These are phyloP conservation scores for Nemania bipapillata DNA, from an alignment of 2,329 filamentous ascomycete genomes.

Conservation along the genomic window DNA sequence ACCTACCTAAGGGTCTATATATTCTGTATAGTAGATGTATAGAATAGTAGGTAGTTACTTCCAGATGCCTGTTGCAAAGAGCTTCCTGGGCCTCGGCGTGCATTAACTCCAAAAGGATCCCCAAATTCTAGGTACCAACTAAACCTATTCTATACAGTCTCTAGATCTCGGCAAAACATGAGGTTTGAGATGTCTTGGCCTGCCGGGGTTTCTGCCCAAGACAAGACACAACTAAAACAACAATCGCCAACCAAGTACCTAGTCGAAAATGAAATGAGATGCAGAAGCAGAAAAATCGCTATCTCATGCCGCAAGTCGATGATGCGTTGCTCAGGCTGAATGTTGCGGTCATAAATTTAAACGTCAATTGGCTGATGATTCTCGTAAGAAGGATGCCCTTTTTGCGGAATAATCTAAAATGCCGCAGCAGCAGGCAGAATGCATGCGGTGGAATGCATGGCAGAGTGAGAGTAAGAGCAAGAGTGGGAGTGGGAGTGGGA, in stretches of 20 bases:
- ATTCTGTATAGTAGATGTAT: too few species aligned
- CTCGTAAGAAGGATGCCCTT: not conserved
- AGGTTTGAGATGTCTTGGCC: not conserved
- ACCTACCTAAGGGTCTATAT: too few species aligned
- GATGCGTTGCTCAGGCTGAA: slow-evolving; percentile 13
- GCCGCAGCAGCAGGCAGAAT: slow-evolving; percentile 8
- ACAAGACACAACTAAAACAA: not conserved
- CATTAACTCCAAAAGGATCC: too few species aligned
- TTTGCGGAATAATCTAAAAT: slow-evolving; percentile 11
- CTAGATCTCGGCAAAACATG: not conserved
- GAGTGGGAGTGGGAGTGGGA: not conserved
- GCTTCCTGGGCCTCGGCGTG: not conserved
- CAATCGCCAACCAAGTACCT: too few species aligned
- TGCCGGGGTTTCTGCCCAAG: not conserved
- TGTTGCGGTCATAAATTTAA: not conserved
- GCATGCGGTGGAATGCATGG: too few species aligned
- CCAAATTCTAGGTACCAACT: too few species aligned
- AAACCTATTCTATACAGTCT: too few species aligned
- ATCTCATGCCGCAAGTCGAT: slow-evolving; percentile 8
- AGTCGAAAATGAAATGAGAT: not conserved
- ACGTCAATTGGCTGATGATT: not conserved
- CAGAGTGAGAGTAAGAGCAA: not conserved
- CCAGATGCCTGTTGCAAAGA: not conserved
- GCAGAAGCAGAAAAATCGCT: not conserved
- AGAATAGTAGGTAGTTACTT: too few species aligned